Evolutionary conservation across 495 filamentous ascomycete species (phyloP).

Genomic region (Xylaria castorea): DNA sequence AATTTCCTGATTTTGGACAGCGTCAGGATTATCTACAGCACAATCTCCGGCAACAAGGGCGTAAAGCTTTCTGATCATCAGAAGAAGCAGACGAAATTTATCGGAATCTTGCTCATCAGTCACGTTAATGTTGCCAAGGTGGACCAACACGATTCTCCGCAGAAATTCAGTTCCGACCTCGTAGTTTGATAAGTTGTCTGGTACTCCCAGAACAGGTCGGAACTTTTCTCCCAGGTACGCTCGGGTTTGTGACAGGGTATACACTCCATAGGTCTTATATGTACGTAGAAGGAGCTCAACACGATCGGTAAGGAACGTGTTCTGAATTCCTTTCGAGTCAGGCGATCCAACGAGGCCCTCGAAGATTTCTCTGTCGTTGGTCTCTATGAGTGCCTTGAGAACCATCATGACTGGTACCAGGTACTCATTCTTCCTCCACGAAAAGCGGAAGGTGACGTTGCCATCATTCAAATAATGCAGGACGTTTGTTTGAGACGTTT

Average conservation of each 20-base stretch:
- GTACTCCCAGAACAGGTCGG: constrained; percentile 79
- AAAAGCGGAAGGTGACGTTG: constrained; percentile 95
- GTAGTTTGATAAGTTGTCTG: constrained; percentile 80
- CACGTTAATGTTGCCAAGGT: constrained; percentile 82
- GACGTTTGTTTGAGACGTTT: constrained; percentile 97
- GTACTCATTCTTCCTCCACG: constrained; percentile 97
- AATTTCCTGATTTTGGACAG: constrained; percentile 92
- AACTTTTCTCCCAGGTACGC: constrained; percentile 89
- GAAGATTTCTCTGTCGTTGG: constrained; percentile 95
- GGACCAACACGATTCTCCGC: constrained; percentile 85
- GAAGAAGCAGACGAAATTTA: constrained; percentile 93
- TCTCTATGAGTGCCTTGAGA: constrained; percentile 91
- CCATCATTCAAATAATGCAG: constrained; percentile 95
- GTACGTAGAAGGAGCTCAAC: constrained; percentile 91
- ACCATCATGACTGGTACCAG: constrained; percentile 95
- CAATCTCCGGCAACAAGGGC: constrained; percentile 91
- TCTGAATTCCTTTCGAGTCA: constrained; percentile 75
- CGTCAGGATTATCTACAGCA: constrained; percentile 91
- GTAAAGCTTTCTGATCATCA: constrained; percentile 97
- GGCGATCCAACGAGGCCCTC: constrained; percentile 81
- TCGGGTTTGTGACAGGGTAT: constrained; percentile 77
- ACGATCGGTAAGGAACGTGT: constrained; percentile 93
- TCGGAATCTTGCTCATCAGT: constrained; percentile 81
- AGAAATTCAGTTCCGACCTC: constrained; percentile 90
- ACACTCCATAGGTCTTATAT: constrained; percentile 86